Conservation (phyloP, 192 early-diverging fungal species). For the Rhizoclosmatium globosum region DNA sequence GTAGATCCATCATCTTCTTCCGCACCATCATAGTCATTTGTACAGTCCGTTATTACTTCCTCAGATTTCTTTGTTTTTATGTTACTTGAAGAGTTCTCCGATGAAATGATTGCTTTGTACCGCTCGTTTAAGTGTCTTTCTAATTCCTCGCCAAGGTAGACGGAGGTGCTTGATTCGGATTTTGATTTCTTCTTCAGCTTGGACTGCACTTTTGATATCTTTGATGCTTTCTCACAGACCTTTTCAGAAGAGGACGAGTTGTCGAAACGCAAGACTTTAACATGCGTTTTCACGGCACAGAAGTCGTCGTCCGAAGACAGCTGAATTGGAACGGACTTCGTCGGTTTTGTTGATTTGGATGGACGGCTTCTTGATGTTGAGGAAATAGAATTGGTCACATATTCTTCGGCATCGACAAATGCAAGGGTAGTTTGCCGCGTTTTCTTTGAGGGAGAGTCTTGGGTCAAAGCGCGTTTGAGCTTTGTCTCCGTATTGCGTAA, state of each 20-base stretch:
- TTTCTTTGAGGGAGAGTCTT: neutral
- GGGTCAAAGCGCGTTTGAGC: neutral
- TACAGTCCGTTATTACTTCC: neutral
- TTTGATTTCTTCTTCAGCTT: neutral
- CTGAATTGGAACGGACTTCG: neutral
- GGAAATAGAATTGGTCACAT: neutral
- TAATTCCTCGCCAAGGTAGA: neutral
- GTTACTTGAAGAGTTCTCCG: neutral
- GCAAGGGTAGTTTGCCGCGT: neutral
- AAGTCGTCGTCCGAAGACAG: slow-evolving; percentile 28
- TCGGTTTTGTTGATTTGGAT: neutral
- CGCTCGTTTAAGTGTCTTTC: slow-evolving; percentile 5
- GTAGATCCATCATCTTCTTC: neutral
- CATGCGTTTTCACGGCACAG: slow-evolving; percentile 17
- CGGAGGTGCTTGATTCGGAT: neutral
- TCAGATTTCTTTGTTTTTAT: neutral
- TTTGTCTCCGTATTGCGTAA: neutral
- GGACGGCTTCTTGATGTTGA: no score
- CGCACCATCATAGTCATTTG: neutral
- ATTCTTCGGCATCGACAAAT: neutral
- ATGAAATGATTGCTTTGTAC: neutral
- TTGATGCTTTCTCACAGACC: neutral
- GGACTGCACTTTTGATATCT: no score
- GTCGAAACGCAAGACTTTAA: neutral
- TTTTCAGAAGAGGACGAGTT: neutral